A percentile compares a stretch with the other conserved stretches of the same genome.
These are phyloP conservation scores for Fragaria vesca DNA, from an alignment of 306 rosid genomes.

Conservation along the genomic window DNA sequence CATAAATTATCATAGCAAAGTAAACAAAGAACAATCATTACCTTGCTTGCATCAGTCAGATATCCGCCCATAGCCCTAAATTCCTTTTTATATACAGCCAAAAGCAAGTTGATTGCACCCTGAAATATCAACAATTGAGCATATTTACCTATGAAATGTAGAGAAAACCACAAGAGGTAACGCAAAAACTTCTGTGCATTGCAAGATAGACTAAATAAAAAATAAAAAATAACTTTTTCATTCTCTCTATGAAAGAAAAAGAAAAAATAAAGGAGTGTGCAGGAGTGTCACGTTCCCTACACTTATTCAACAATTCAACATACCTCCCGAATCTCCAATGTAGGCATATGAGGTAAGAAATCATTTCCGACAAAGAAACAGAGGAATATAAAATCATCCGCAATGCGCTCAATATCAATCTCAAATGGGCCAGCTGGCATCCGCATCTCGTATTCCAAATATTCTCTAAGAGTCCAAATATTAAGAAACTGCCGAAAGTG, in stretches of 20 bases:
- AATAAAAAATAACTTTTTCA: background rate
- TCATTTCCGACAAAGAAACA: constrained; percentile 98
- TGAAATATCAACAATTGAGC: constrained; percentile 26
- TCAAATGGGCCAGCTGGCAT: constrained; percentile 70
- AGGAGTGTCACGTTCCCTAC: background rate
- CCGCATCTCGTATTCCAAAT: constrained; percentile 79
- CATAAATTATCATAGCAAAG: background rate
- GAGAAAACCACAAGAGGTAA: background rate
- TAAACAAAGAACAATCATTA: constrained; percentile 17
- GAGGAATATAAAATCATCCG: constrained; percentile 94
- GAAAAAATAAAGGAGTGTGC: background rate
- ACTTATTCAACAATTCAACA: background rate
- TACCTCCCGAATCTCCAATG: constrained; percentile 97
- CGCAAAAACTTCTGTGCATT: background rate
- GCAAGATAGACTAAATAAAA: background rate
- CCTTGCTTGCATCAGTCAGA: constrained; percentile 87
- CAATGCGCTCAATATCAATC: constrained; percentile 77
- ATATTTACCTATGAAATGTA: background rate
- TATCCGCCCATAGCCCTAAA: constrained; percentile 72
- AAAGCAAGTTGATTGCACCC: constrained; percentile 94
- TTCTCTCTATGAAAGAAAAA: background rate
- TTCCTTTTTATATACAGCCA: constrained; percentile 93
- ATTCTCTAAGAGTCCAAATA: constrained; percentile 95
- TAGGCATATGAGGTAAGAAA: constrained; percentile 98
- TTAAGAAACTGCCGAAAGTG: constrained; percentile 64